A percentile compares a stretch with the other conserved stretches of the same genome.
Evolutionary conservation across 2,329 filamentous ascomycete species (phyloP).

Genomic region (Cordyceps militaris): DNA sequence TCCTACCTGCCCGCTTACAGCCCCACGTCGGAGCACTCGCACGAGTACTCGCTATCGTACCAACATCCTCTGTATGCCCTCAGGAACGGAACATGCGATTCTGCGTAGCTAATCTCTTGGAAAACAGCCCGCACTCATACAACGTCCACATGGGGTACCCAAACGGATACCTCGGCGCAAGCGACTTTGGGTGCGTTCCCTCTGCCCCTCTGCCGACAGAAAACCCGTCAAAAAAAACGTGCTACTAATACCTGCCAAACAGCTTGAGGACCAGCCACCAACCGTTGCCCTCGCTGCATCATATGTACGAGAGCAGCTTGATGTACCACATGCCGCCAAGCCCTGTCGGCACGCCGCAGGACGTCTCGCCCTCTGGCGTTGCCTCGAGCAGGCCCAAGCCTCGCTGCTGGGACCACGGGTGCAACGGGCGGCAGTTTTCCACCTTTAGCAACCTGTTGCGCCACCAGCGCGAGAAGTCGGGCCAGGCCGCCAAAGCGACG

Average conservation of each 20-base stretch:
- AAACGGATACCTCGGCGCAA: constrained; percentile 13
- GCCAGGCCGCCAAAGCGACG: constrained; percentile 78
- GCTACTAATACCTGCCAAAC: not conserved
- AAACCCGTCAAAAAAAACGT: not conserved
- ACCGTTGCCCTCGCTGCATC: not conserved
- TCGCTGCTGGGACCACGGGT: constrained; percentile 95
- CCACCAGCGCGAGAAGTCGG: constrained; percentile 91
- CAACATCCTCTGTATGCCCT: constrained; percentile 30
- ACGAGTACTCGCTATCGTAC: constrained; percentile 28
- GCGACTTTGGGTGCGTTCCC: constrained; percentile 2
- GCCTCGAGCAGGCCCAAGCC: constrained; percentile 80
- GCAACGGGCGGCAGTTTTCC: constrained; percentile 90
- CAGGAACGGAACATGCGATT: no score
- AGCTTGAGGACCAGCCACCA: not conserved
- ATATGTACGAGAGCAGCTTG: constrained; percentile 21
- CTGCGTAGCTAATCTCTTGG: not conserved
- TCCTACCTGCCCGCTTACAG: constrained; percentile 46
- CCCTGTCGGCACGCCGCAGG: not conserved
- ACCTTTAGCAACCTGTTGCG: constrained; percentile 92
- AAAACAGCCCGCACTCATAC: constrained; percentile 24
- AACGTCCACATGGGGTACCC: constrained; percentile 40
- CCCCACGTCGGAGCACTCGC: constrained; percentile 36
- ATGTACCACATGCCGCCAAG: constrained; percentile 34
- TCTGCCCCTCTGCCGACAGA: not conserved
- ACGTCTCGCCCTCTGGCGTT: constrained; percentile 35